These are phyloP conservation scores for Aspergillus pseudoviridinutans DNA, from an alignment of 2,329 filamentous ascomycete genomes.

Conservation along the genomic window DNA sequence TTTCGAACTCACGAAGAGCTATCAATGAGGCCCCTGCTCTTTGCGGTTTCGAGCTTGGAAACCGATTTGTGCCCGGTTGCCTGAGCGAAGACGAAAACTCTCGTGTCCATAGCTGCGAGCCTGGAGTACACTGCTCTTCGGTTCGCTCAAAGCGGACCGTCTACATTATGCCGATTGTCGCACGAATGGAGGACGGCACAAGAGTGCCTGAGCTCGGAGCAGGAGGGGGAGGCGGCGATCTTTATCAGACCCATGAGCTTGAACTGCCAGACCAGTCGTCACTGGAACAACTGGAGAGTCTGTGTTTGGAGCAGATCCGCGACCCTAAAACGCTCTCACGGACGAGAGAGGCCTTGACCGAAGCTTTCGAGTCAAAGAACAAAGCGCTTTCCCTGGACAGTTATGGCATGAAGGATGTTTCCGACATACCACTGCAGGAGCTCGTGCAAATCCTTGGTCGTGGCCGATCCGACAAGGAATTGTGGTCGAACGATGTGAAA, in stretches of 20 bases:
- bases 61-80: slow-evolving; percentile 65
- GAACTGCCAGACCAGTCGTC: slow-evolving; percentile 50
- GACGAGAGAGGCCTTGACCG: slow-evolving; percentile 26
- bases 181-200: slow-evolving; percentile 52
- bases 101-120: slow-evolving; percentile 82
- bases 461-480: slow-evolving; percentile 9
- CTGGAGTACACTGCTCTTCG: slow-evolving; percentile 49
- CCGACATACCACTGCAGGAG: slow-evolving; percentile 35
- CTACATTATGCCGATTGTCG: slow-evolving; percentile 74
- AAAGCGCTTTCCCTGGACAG: slow-evolving; percentile 36
- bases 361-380: slow-evolving; percentile 31
- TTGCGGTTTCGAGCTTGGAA: slow-evolving; percentile 71
- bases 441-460: slow-evolving; percentile 31
- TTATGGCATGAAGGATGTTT: slow-evolving; percentile 35
- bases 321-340: slow-evolving; percentile 25
- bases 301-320: slow-evolving; percentile 45
- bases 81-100: slow-evolving; percentile 61
- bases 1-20: slow-evolving; percentile 39
- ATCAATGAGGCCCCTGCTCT: slow-evolving; percentile 63
- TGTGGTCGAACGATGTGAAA: background rate
- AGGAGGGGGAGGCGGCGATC: slow-evolving; percentile 73
- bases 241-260: slow-evolving; percentile 65
- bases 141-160: slow-evolving; percentile 54
- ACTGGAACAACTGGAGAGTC: slow-evolving; percentile 50
- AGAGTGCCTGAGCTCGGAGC: slow-evolving; percentile 70